phyloP scores from a whole-genome alignment of 75 land plant genomes.

The Pseudotsuga menziesii region DNA sequence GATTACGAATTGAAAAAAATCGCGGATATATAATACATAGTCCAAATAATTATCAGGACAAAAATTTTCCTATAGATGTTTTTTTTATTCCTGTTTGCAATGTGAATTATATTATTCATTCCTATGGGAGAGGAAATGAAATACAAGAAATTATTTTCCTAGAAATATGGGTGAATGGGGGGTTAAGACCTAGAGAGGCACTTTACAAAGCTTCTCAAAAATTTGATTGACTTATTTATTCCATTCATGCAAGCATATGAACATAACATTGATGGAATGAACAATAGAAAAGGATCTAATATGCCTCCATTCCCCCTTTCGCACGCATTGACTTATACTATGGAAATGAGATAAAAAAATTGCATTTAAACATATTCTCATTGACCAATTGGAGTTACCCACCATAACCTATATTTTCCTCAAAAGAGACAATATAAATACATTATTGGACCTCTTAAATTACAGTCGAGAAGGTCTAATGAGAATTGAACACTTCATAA shows the following conservation, averaged over 20 bases:
- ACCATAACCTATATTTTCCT: not conserved
- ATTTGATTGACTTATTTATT: conserved; percentile 19
- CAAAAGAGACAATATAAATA: not conserved
- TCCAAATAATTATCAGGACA: not conserved
- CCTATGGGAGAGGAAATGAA: conserved; percentile 14
- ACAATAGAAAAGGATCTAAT: not conserved
- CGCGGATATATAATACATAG: too few relatives aligned
- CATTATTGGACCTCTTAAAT: not conserved
- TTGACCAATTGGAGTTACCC: not conserved
- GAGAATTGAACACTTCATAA: not conserved
- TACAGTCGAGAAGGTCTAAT: not conserved
- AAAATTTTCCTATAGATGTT: conserved; percentile 13
- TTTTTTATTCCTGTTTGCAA: conserved; percentile 20
- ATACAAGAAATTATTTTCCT: conserved; percentile 11
- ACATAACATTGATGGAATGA: not conserved
- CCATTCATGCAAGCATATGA: conserved; percentile 21
- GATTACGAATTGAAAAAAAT: too few relatives aligned
- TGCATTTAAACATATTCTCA: not conserved
- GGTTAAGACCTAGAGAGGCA: conserved; percentile 20
- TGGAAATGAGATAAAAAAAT: not conserved
- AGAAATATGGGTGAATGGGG: conserved; percentile 19
- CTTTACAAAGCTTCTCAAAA: conserved; percentile 19
- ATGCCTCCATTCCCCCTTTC: too few relatives aligned
- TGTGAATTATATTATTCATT: conserved; percentile 27
- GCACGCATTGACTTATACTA: not conserved